Evolutionary conservation across 441 rosid species (phyloP).

Genomic region (Rhodomyrtus psidioides): DNA sequence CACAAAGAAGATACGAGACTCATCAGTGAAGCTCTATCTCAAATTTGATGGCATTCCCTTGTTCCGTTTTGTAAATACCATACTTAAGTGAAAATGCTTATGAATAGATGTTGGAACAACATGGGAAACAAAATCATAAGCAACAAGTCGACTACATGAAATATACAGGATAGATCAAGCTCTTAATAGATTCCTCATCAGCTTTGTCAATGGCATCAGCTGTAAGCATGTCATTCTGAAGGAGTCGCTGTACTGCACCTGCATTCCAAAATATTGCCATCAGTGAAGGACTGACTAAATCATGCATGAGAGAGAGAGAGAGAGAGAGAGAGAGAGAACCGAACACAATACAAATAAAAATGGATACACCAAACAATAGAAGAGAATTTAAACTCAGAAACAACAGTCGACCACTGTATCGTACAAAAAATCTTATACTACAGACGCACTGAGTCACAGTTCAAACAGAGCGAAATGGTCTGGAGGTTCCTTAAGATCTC

Average conservation of each 20-base stretch:
- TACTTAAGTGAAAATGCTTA: background rate
- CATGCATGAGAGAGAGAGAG: background rate
- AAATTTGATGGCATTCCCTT: background rate
- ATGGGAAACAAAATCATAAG: background rate
- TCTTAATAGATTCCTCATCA: constrained; percentile 69
- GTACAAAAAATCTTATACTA: no score
- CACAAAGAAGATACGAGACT: background rate
- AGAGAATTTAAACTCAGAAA: background rate
- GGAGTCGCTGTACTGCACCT: constrained; percentile 89
- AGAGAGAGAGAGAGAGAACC: no score
- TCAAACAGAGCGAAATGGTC: background rate
- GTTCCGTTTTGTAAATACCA: background rate
- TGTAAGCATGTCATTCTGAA: constrained; percentile 56
- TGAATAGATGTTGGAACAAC: background rate
- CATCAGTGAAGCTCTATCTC: background rate
- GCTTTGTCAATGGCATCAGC: constrained; percentile 78
- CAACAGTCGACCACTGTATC: background rate
- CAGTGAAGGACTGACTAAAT: background rate
- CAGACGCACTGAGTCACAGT: background rate
- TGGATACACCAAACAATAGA: background rate
- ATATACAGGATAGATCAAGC: constrained; percentile 79
- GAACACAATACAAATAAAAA: background rate
- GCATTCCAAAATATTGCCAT: constrained; percentile 12
- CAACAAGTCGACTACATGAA: background rate
- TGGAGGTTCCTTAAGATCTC: background rate